phyloP scores from a whole-genome alignment of 345 rosid genomes.

The Eucalyptus fibrosa region DNA sequence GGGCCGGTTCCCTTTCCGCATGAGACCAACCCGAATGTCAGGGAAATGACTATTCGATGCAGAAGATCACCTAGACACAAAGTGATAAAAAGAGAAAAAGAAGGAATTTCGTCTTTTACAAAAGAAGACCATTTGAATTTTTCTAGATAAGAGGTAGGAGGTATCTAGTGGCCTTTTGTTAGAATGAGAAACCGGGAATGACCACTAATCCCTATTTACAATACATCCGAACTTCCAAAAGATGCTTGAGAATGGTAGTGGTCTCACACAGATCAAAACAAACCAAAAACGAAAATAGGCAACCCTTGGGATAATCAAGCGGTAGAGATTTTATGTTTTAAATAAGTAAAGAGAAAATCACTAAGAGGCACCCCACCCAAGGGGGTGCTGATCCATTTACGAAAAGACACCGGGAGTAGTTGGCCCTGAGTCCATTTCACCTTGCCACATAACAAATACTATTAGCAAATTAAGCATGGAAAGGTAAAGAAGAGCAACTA shows the following conservation, averaged over 20 bases:
- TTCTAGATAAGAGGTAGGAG: neutral
- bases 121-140: neutral
- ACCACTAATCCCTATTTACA: neutral
- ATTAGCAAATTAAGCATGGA: neutral
- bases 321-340: neutral
- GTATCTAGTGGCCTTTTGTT: neutral
- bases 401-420: neutral
- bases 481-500: neutral
- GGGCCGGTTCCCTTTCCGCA: no score
- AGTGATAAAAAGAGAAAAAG: neutral
- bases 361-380: neutral
- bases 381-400: neutral
- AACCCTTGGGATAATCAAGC: neutral
- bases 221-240: neutral
- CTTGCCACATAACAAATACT: neutral
- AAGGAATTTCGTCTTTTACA: neutral
- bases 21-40: neutral
- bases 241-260: neutral
- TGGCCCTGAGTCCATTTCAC: neutral
- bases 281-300: neutral
- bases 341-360: neutral
- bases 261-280: neutral
- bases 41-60: neutral
- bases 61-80: neutral
- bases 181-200: neutral